Evolutionary conservation across 441 rosid genomes (phyloP).

Genomic region (Gossypium davidsonii): DNA sequence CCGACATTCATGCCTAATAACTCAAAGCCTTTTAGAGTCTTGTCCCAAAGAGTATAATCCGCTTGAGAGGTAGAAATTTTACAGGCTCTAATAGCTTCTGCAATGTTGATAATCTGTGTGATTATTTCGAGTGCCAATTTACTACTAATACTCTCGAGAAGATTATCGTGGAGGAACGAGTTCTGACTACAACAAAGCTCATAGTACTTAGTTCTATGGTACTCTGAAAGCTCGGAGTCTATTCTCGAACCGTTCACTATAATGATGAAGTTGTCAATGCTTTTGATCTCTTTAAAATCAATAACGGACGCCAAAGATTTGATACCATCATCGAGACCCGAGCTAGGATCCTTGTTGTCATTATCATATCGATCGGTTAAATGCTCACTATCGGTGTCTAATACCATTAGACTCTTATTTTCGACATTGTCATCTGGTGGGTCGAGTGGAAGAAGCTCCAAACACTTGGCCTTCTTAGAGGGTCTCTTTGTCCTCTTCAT

Average conservation of each 20-base stretch:
- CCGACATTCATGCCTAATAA: constrained; percentile 37
- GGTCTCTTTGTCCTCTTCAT: constrained; percentile 3
- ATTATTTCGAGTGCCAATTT: constrained; percentile 34
- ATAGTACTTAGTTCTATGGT: constrained; percentile 31
- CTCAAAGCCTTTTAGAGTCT: constrained; percentile 30
- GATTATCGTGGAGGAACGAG: constrained; percentile 31
- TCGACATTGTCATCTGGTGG: constrained; percentile 10
- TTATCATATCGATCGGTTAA: constrained; percentile 14
- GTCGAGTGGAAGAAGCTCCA: constrained; percentile 11
- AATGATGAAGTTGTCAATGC: constrained; percentile 31
- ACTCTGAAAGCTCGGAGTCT: constrained; percentile 28
- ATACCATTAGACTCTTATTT: not conserved
- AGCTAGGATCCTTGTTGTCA: constrained; percentile 15
- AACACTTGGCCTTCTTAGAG: not conserved
- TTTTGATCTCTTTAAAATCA: constrained; percentile 25
- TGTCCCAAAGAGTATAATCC: constrained; percentile 28
- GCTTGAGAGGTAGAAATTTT: constrained; percentile 18
- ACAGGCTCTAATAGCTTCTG: constrained; percentile 38
- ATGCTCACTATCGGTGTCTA: not conserved
- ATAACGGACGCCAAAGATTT: constrained; percentile 18
- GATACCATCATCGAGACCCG: constrained; percentile 25
- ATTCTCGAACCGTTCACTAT: constrained; percentile 28
- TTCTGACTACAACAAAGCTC: constrained; percentile 37
- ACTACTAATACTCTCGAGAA: constrained; percentile 34
- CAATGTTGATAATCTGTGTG: constrained; percentile 33